Evolutionary conservation across 768 basidiomycete genomes (phyloP).

Genomic region (Mycena maculata): DNA sequence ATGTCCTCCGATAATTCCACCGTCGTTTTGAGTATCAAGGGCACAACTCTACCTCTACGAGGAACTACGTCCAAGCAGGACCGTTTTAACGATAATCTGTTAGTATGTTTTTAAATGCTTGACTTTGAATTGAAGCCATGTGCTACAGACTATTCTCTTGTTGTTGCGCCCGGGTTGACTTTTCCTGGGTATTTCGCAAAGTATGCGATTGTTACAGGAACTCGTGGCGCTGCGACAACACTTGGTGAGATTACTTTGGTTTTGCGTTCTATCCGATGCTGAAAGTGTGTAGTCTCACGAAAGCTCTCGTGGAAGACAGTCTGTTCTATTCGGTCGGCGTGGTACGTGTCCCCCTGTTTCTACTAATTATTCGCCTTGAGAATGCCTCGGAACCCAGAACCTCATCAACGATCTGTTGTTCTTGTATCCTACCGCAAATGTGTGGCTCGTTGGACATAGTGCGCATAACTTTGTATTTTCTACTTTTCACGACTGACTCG

Average conservation of each 20-base stretch:
- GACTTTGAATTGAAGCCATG: neutral
- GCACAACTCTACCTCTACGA: slow-evolving; percentile 82
- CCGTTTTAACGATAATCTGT: slow-evolving; percentile 91
- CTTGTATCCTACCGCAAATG: slow-evolving; percentile 84
- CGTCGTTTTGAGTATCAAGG: slow-evolving; percentile 89
- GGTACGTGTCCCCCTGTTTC: slow-evolving; percentile 55
- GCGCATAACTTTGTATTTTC: too few species aligned
- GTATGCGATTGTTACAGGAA: slow-evolving; percentile 90
- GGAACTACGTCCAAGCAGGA: slow-evolving; percentile 92
- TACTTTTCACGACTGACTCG: too few species aligned
- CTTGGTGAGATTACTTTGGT: slow-evolving; percentile 54
- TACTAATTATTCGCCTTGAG: neutral
- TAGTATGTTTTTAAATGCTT: slow-evolving; percentile 23
- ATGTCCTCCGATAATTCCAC: slow-evolving; percentile 82
- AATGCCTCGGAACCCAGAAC: slow-evolving; percentile 58
- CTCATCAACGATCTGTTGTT: slow-evolving; percentile 88
- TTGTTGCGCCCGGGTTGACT: slow-evolving; percentile 91
- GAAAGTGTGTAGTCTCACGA: slow-evolving; percentile 58
- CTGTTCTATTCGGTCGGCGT: slow-evolving; percentile 93
- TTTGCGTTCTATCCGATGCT: neutral
- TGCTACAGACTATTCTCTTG: slow-evolving; percentile 78
- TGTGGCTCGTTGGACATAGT: slow-evolving; percentile 94
- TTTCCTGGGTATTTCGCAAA: slow-evolving; percentile 85
- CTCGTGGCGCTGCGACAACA: slow-evolving; percentile 78
- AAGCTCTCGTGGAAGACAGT: slow-evolving; percentile 87